phyloP scores from a whole-genome alignment of 495 filamentous ascomycete species.

The Penicillium herquei region DNA sequence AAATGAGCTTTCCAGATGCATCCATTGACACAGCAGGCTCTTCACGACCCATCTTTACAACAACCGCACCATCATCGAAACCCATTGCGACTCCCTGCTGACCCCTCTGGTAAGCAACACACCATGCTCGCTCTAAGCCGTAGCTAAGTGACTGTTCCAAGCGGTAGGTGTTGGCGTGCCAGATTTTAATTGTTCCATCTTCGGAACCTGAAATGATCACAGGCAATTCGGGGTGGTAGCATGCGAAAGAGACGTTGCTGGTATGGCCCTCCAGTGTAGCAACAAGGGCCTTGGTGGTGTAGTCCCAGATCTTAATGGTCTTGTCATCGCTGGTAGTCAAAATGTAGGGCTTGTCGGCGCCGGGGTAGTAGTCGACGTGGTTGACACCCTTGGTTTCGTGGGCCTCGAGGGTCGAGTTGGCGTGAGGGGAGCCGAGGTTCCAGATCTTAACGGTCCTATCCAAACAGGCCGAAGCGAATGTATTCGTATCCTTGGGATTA shows the following conservation, averaged over 20 bases:
- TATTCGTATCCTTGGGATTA: conserved; percentile 98
- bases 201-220: conserved; percentile 99
- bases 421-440: conserved; percentile 84
- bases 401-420: conserved; percentile 94
- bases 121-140: conserved; percentile 94
- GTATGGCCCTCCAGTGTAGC: conserved; percentile 96
- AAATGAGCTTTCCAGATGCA: conserved; percentile 89
- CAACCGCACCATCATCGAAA: conserved; percentile 97
- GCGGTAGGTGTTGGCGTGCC: conserved; percentile 96
- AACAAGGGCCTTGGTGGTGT: conserved; percentile 95
- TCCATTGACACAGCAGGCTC: conserved; percentile 99
- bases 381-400: conserved; percentile 99
- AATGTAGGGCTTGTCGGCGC: conserved; percentile 94
- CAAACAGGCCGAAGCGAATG: conserved; percentile 94
- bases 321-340: conserved; percentile 95
- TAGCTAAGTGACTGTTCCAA: conserved; percentile 95
- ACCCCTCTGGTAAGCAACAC: conserved; percentile 90
- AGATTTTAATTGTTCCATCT: conserved; percentile 96
- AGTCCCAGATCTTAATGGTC: conserved; percentile 97
- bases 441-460: conserved; percentile 98
- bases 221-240: conserved; percentile 95
- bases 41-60: conserved; percentile 95
- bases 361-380: conserved; percentile 96
- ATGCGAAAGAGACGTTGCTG: conserved; percentile 98
- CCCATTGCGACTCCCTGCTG: conserved; percentile 92